Conservation (phyloP, 2,329 filamentous ascomycete species). For the Teratosphaeria epicoccoides region DNA sequence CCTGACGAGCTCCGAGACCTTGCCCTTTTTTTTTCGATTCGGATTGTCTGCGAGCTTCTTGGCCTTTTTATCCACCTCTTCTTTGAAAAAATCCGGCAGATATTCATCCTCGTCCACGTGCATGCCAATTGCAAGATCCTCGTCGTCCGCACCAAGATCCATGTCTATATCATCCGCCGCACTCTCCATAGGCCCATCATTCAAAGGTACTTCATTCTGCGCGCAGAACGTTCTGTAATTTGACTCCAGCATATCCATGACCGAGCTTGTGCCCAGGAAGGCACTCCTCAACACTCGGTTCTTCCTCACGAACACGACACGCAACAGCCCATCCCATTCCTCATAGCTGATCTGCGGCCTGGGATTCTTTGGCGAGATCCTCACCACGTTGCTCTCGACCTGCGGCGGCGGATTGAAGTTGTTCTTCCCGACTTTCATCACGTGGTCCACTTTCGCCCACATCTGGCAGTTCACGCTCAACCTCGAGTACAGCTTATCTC, state of each 20-base stretch:
- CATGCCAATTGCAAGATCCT: conserved; percentile 39
- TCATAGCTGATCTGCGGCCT: conserved; percentile 83
- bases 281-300: conserved; percentile 80
- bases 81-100: conserved; percentile 74
- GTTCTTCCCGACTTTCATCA: conserved; percentile 91
- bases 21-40: conserved; percentile 62
- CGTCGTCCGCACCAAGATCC: conserved; percentile 23
- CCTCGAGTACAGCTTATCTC: conserved; percentile 82
- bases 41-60: conserved; percentile 47
- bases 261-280: conserved; percentile 69
- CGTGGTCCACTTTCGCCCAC: conserved; percentile 61
- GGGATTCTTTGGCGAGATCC: conserved; percentile 78
- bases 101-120: conserved; percentile 56
- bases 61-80: conserved; percentile 41
- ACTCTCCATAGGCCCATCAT: conserved; percentile 48
- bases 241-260: conserved; percentile 69
- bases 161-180: conserved; percentile 35
- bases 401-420: conserved; percentile 94
- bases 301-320: conserved; percentile 74
- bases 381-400: conserved; percentile 83
- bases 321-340: conserved; percentile 84
- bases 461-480: conserved; percentile 90
- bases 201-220: conserved; percentile 68
- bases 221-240: conserved; percentile 90
- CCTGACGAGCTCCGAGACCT: conserved; percentile 69